phyloP scores from a whole-genome alignment of 2,329 filamentous ascomycete species.

The Coleophoma crateriformis region DNA sequence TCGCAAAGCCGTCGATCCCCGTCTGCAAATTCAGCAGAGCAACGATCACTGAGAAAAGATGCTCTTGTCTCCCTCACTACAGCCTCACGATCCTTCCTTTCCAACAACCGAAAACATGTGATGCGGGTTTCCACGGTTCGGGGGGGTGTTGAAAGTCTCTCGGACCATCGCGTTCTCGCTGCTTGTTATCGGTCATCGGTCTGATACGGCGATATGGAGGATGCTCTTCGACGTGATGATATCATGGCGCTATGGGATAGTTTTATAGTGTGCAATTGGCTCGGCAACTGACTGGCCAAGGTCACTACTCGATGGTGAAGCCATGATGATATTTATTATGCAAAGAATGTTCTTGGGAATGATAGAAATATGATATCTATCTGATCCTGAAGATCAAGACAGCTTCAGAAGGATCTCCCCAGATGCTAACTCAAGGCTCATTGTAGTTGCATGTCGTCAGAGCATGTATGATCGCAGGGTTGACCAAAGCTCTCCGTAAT shows the following conservation, averaged over 20 bases:
- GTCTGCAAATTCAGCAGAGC: slow-evolving; percentile 20
- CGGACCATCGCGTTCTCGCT: not conserved
- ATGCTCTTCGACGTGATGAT: not conserved
- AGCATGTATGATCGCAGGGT: no score
- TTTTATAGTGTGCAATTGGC: not conserved
- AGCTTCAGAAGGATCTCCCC: no score
- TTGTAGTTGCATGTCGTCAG: no score
- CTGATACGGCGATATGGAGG: not conserved
- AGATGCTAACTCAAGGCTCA: no score
- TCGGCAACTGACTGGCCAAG: slow-evolving; percentile 8
- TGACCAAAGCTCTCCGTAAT: no score
- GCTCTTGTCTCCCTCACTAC: slow-evolving; percentile 8
- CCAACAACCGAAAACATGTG: not conserved
- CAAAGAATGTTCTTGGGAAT: no score
- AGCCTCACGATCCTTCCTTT: not conserved
- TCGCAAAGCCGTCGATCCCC: slow-evolving; percentile 19
- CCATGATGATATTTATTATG: no score
- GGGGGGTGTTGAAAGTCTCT: not conserved
- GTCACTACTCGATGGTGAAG: no score
- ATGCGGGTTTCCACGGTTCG: not conserved
- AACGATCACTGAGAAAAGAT: slow-evolving; percentile 22
- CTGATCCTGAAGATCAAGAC: no score
- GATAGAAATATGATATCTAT: no score
- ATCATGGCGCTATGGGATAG: not conserved
- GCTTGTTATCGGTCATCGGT: not conserved